Base-by-base conservation (phyloP, 441 rosid species). In the Manihot esculenta region DNA sequence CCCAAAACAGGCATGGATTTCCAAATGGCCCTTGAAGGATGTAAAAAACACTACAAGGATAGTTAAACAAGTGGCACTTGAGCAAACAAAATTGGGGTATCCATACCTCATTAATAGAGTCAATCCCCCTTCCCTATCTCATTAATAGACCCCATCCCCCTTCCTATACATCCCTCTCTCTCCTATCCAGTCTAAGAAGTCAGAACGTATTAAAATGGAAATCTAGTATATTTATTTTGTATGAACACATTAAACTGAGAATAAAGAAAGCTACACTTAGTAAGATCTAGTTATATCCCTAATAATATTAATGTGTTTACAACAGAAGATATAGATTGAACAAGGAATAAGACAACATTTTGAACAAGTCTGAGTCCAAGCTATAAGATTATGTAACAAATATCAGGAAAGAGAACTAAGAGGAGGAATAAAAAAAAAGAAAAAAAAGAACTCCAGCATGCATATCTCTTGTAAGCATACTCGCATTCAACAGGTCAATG, bases 241-340 rank as follows among this genome's bases (percentile, higher is more conserved):
- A 51, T n/a, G 48, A 49, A 48, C 42, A 27, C 33, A 38, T 7
- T 4, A 18, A 64, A 49, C 68, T 30, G 21, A 64, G 44, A 64
- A 48, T 35, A n/a, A 44, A 27, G 26, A 17, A 49, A 18, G 7
- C 11, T 27, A 65, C 47, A 50, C 24, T 30, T 10, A 7, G 68
- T 10, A 48, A 48, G 30, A 18, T 24, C 7, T 5, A 15, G 5
- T 17, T 23, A 24, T 26, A 15, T 11, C 9, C 53, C 33, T 30
- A 8, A 20, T 23, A 57, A 20, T 23, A 57, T 10, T n/a, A 24
- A 3, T 47, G n/a, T 57, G 49, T 15, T 26, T 41, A 8, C 20
- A 20, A 55, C 41, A 24, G 38, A 63, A 68, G 55, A 45, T 18
- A 56, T 68, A 24, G 45, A 57, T 13, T 69, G 13, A 45, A 69